Base-by-base conservation (phyloP, 345 rosid genomes). In the Combretum micranthum region DNA sequence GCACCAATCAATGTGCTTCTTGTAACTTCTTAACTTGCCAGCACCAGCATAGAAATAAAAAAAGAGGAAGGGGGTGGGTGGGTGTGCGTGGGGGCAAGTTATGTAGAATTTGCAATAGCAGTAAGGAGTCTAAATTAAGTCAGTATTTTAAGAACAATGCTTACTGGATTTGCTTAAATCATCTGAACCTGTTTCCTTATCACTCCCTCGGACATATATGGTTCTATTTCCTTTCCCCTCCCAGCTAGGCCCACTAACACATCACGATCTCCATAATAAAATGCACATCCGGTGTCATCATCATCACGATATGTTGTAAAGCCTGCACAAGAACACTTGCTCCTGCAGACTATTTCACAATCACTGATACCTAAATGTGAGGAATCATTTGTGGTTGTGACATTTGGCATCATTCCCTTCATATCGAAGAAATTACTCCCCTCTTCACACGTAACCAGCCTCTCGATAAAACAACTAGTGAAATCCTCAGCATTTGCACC, bases 281-380 rank as follows among this genome's bases (percentile, higher is more conserved):
- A 50, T 57, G 15, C 8, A 45, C 62, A 64, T 22, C 57, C 52
- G 18, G 26, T 21, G 26, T 44, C 62, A 43, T 50, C 62, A 25
- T 50, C 44, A 3, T 32, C 50, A 15, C 25, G 43, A 20, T 23
- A 48, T 20, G 68, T 22, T 39, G 68, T 6, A 57, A 64, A 64
- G 18, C 42, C 57, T 22, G 12, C 15, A 44, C 68, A 57, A 49
- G 62, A 50, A 32, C 68, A 64, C 50, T 64, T 50, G 50, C 25
- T 50, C 19, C 68, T 56, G 52, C 62, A 64, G 44, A 49, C 22
- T 12, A 64, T 57, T 15, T 57, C 62, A 25, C 68, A 64, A 54
- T 64, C 62, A 26, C 56, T 26, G 44, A 64, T 44, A 16, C 68
- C 61, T 46, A 56, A 13, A 44, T 0, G 20, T 21, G 0, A 11